phyloP scores from a whole-genome alignment of 2,329 filamentous ascomycete genomes.

The Claviceps sp. region DNA sequence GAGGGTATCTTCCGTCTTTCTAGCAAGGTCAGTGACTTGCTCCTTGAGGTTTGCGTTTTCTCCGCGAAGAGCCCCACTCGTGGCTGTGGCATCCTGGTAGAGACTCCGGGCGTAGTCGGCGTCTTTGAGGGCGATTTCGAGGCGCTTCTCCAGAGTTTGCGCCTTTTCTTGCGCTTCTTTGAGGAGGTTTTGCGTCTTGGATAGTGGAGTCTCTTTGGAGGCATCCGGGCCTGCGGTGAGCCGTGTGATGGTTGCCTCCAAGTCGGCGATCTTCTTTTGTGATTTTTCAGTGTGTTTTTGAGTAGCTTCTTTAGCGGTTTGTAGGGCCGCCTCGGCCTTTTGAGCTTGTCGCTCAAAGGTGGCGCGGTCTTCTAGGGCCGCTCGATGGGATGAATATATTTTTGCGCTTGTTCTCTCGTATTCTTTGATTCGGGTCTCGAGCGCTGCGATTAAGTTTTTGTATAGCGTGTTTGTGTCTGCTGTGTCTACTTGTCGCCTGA shows the following conservation, averaged over 20 bases:
- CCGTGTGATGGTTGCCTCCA: constrained; percentile 21
- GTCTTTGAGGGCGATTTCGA: constrained; percentile 31
- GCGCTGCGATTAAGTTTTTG: constrained; percentile 26
- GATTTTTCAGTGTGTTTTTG: constrained; percentile 24
- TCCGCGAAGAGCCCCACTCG: constrained; percentile 28
- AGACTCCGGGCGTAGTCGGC: constrained; percentile 42
- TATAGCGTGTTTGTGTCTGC: constrained; percentile 22
- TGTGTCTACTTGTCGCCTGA: constrained; percentile 14
- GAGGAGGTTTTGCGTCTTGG: constrained; percentile 19
- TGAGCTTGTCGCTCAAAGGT: constrained; percentile 32
- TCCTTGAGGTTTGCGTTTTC: constrained; percentile 34
- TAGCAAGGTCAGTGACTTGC: constrained; percentile 26
- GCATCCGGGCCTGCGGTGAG: constrained; percentile 14
- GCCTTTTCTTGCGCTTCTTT: constrained; percentile 25
- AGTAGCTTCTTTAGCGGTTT: constrained; percentile 14
- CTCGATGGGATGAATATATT: constrained; percentile 34
- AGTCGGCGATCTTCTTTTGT: constrained; percentile 21
- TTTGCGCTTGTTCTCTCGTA: constrained; percentile 29
- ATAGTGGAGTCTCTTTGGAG: constrained; percentile 14
- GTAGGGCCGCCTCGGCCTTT: constrained; percentile 21
- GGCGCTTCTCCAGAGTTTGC: constrained; percentile 26
- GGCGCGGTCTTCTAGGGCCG: constrained; percentile 37
- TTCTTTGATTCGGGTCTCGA: constrained; percentile 33
- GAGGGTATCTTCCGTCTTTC: constrained; percentile 31
- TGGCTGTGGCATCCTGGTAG: constrained; percentile 45